Base-by-base conservation (phyloP, 805 yeast genomes). In the Starmerella powellii region DNA sequence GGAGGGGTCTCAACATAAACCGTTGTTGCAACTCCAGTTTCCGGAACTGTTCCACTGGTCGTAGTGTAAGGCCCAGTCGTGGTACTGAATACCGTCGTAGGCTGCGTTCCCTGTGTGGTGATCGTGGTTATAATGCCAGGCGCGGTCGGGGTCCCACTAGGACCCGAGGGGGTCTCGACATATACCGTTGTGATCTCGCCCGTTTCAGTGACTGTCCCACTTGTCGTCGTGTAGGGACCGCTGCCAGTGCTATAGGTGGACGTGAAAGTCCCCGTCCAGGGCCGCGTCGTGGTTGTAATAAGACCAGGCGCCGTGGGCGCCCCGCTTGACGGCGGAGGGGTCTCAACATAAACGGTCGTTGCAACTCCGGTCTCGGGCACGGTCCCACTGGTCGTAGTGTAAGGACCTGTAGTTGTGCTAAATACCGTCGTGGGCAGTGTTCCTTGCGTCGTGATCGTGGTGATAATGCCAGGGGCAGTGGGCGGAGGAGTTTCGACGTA, bases 391-490 rank as follows among this genome's bases (percentile, higher is more conserved):
- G 10, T 18, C n/a, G 30, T 16, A 17, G 36, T 34, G 18, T 18
- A 17, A n/a, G 13, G 18, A 6, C 37, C 37, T 17, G n/a, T n/a
- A n/a, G n/a, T n/a, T n/a, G n/a, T n/a, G n/a, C n/a, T n/a, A n/a
- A n/a, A n/a, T n/a, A n/a, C n/a, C n/a, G n/a, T n/a, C n/a, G n/a
- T n/a, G n/a, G n/a, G n/a, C n/a, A n/a, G n/a, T n/a, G n/a, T n/a
- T n/a, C n/a, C n/a, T n/a, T n/a, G n/a, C n/a, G n/a, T n/a, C n/a
- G n/a, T n/a, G n/a, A n/a, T n/a, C n/a, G n/a, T n/a, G n/a, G n/a
- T n/a, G n/a, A n/a, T n/a, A n/a, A n/a, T n/a, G n/a, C n/a, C 37
- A 8, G 37, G 37, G 37, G 16, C 20, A 5, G 37, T 6, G 37
- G 16, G 13, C 3, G 41, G 13, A 4, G 36, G 20, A 4, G 34